These are phyloP conservation scores for Kuraishia hungarica DNA, from an alignment of 805 yeast genomes.

Conservation along the genomic window DNA sequence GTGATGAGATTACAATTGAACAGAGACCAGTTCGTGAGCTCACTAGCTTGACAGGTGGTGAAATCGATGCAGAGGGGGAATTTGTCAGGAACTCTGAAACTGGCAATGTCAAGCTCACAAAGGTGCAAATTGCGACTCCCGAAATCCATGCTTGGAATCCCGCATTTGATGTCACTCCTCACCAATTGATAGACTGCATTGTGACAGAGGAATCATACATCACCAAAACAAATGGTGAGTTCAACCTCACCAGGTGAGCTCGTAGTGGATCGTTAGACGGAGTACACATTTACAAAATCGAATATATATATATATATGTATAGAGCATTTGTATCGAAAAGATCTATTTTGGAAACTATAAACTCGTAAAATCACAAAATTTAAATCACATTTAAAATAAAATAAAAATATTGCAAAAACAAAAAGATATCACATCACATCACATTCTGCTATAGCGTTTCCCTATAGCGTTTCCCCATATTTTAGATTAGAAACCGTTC, in stretches of 20 bases:
- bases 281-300: background rate
- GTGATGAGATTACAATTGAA: slow-evolving; percentile 77
- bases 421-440: background rate
- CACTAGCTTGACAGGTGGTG: slow-evolving; percentile 66
- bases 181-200: slow-evolving; percentile 73
- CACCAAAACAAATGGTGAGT: slow-evolving; percentile 7
- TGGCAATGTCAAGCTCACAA: slow-evolving; percentile 25
- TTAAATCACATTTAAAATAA: background rate
- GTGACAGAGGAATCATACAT: slow-evolving; percentile 72
- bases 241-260: background rate
- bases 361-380: background rate
- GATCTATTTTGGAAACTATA: background rate
- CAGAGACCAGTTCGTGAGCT: slow-evolving; percentile 79
- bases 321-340: background rate
- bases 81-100: slow-evolving; percentile 19
- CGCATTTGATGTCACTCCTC: slow-evolving; percentile 90
- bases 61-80: slow-evolving; percentile 25
- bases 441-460: background rate
- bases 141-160: slow-evolving; percentile 92
- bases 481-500: slow-evolving; percentile 28
- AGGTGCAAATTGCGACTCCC: slow-evolving; percentile 78
- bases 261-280: too few relatives aligned
- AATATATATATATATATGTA: too few relatives aligned
- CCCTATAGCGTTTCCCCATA: background rate
- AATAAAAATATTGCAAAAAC: background rate